Evolutionary conservation across 768 basidiomycete genomes (phyloP).

Genomic region (Coprinopsis sp.): DNA sequence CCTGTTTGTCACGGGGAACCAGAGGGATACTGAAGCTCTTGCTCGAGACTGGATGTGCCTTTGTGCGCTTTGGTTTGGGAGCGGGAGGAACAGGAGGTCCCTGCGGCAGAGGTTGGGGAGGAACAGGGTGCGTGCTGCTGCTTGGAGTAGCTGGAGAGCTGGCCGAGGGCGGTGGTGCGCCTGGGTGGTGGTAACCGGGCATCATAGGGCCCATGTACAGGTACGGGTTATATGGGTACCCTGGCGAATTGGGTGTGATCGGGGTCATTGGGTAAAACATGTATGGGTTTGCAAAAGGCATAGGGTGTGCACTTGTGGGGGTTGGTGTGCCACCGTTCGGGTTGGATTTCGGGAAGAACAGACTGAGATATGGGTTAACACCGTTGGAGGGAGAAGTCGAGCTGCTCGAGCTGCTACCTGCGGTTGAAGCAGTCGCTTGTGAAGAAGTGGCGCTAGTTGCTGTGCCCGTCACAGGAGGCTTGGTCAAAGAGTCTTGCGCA

Average conservation of each 20-base stretch:
- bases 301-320: conserved; percentile 22
- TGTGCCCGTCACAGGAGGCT: conserved; percentile 15
- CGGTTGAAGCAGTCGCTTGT: conserved; percentile 4
- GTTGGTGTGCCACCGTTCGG: conserved; percentile 15
- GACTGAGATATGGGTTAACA: conserved; percentile 31
- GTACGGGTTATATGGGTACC: conserved; percentile 40
- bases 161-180: conserved; percentile 30
- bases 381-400: conserved; percentile 20
- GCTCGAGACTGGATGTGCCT: conserved; percentile 76
- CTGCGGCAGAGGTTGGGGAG: conserved; percentile 19
- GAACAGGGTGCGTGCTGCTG: conserved; percentile 7
- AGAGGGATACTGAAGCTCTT: conserved; percentile 74
- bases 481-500: conserved; percentile 5
- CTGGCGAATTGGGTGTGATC: conserved; percentile 32
- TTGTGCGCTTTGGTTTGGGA: conserved; percentile 71
- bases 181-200: conserved; percentile 26
- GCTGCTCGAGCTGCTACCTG: conserved; percentile 10
- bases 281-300: conserved; percentile 36
- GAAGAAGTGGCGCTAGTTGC: conserved; percentile 2
- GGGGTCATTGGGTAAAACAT: conserved; percentile 40
- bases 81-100: conserved; percentile 39
- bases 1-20: conserved; percentile 69
- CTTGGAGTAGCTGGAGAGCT: conserved; percentile 21
- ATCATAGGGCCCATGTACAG: conserved; percentile 36
- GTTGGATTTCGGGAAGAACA: conserved; percentile 18